Evolutionary conservation across 1,284 basidiomycete genomes (phyloP).

Genomic region (Schizophyllum commune): DNA sequence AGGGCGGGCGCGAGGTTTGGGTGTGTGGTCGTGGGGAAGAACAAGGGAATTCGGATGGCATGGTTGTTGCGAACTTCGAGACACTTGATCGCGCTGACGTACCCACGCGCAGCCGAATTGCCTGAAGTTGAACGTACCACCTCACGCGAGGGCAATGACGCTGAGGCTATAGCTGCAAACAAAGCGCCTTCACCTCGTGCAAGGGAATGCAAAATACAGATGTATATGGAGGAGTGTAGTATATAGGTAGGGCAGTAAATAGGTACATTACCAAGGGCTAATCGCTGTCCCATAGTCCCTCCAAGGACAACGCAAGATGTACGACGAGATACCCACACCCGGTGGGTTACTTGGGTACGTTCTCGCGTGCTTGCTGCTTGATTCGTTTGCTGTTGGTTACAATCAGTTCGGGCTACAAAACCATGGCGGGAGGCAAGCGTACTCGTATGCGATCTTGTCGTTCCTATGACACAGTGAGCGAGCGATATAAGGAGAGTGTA

Average conservation of each 20-base stretch:
- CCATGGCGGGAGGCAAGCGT: constrained; percentile 24
- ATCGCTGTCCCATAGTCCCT: background rate
- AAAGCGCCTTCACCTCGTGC: too few species aligned
- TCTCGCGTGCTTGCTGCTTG: constrained; percentile 77
- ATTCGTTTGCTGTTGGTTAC: constrained; percentile 53
- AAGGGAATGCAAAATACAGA: constrained; percentile 7
- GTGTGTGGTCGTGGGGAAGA: background rate
- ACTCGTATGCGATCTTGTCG: constrained; percentile 86
- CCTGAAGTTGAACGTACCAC: background rate
- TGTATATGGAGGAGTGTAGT: background rate
- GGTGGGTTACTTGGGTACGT: constrained; percentile 61
- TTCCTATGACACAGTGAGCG: constrained; percentile 45
- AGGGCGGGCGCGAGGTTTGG: background rate
- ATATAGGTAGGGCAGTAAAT: constrained; percentile 11
- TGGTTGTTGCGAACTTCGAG: background rate
- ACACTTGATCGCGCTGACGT: background rate
- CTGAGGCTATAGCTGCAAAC: too few species aligned
- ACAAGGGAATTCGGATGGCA: background rate
- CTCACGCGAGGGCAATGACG: too few species aligned
- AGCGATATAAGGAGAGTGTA: background rate
- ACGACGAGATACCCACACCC: too few species aligned
- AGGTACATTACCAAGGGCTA: constrained; percentile 8
- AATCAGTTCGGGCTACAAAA: constrained; percentile 8
- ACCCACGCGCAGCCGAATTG: background rate
- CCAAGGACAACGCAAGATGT: background rate